Base-by-base conservation (phyloP, 73 alveolate species). In the Symbiodinium pilosum region DNA sequence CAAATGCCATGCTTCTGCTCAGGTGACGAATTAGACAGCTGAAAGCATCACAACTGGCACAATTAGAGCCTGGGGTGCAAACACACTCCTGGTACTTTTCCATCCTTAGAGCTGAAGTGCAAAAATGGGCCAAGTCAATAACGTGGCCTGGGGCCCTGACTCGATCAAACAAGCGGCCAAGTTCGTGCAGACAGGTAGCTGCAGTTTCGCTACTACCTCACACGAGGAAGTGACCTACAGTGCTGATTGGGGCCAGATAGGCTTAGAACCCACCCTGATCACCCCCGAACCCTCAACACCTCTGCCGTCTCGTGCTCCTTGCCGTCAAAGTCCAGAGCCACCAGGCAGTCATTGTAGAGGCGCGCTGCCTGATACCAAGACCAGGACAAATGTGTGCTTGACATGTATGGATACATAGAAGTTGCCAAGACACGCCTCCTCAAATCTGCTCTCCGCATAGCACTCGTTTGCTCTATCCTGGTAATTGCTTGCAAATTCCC, bases 291-390 rank as follows among this genome's bases (percentile, higher is more conserved):
- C 16, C 41, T 38, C 54, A 28, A 24, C 56, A 51, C 94, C 88
- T 91, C 97, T 2, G 97, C 87, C 21, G 77, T 91, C 88, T 91
- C 88, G 39, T 68, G 54, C 42, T 91, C 97, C 18, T 83, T 43
- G 43, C 97, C 97, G 41, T 91, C 97, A 40, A 91, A 71, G n/a
- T 91, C 97, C 87, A 91, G 40, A 3, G 88, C 97, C 88, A 91
- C 97, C 88, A 91, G 28, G 44, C 97, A 91, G 43, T 91, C 97
- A 43, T 91, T 91, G 97, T 91, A 91, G 75, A 91, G 68, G 88
- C 77, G 97, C 51, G 97, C 97, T 5, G 97, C 97, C 97, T 91
- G 85, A 7, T 6, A 16, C 51, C 24, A 28, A 5, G n/a, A n/a
- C n/a, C n/a, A n/a, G n/a, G n/a, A n/a, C n/a, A n/a, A n/a, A n/a